A percentile compares a stretch with the other conserved stretches of the same genome.
Conservation (phyloP, 768 basidiomycete species). For the Hypholoma sublateritium region DNA sequence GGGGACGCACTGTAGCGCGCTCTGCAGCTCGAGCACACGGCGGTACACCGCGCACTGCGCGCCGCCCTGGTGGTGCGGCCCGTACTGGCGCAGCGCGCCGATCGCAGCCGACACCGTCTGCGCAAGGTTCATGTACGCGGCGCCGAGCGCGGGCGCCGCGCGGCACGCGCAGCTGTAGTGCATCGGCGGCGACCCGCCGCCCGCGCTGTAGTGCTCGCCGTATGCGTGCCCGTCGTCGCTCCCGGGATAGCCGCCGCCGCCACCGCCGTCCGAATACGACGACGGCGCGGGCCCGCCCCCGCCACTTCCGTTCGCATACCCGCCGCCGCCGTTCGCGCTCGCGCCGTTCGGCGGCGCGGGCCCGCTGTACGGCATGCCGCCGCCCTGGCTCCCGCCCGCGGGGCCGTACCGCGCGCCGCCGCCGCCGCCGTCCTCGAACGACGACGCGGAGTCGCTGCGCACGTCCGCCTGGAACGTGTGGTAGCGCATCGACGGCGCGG, state of each 20-base stretch:
- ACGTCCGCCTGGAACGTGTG: constrained; percentile 50
- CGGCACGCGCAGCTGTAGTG: constrained; percentile 57
- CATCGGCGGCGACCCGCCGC: constrained; percentile 32
- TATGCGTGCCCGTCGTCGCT: constrained; percentile 39
- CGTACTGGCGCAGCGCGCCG: constrained; percentile 57
- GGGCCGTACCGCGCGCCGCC: not conserved
- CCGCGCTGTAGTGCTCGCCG: constrained; percentile 33
- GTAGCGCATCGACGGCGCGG: constrained; percentile 53
- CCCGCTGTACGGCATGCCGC: constrained; percentile 5
- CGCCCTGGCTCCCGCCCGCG: constrained; percentile 18
- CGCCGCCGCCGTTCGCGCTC: constrained; percentile 3
- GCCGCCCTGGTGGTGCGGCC: constrained; percentile 51
- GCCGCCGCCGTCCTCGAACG: constrained; percentile 33
- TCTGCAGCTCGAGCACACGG: constrained; percentile 60
- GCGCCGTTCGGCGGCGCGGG: not conserved
- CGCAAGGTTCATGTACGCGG: constrained; percentile 59
- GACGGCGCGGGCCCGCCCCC: constrained; percentile 27
- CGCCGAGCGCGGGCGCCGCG: constrained; percentile 55
- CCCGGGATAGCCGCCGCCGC: constrained; percentile 30
- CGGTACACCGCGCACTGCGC: constrained; percentile 56
- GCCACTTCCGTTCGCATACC: constrained; percentile 14
- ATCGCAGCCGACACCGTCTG: constrained; percentile 64
- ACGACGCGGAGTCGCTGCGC: constrained; percentile 32
- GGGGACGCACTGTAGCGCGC: constrained; percentile 62
- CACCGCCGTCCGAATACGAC: constrained; percentile 38